Base-by-base conservation (phyloP, 2,329 filamentous ascomycete genomes). In the Alternaria brassicae region DNA sequence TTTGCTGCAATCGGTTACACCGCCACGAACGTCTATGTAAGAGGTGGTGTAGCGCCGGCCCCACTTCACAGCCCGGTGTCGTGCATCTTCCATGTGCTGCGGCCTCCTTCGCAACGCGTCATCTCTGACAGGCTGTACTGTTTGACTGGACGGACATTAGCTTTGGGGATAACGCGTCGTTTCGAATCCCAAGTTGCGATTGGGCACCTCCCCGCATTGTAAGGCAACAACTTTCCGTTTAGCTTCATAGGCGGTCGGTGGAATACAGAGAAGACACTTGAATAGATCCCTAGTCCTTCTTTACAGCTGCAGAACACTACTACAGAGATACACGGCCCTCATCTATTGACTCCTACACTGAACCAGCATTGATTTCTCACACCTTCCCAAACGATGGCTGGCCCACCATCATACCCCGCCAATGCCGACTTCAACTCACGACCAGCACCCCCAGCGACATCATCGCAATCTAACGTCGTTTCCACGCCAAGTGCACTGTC, bases 401-500 rank as follows among this genome's bases (percentile, higher is more conserved):
- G 68, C n/a, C 66, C 58, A 30, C 57, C 58, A 23, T 42, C 61
- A 52, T 53, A 65, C 48, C 59, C 59, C 53, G 23, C 61, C 19
- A 52, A 52, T 39, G 9, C 58, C 53, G 55, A 61, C 32, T 52
- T 53, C 40, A 62, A 56, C 32, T 55, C 59, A 36, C 61, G 37
- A 21, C 48, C 52, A 37, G 52, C 61, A 36, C 61, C 67, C 21
- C 64, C 68, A 56, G 60, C 69, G 36, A 51, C 62, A 34, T 47
- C 62, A 30, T 65, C 65, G 10, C 55, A 62, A 30, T 58, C 65
- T 6, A 69, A 65, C 48, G 53, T 59, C 6, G 59, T 62, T 8
- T 69, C 70, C 53, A 76, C 70, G 10, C 71, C 73, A 15, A 69
- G 67, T 32, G 69, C 73, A 7, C 63, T 61, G 19, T 75, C 74